Conservation (phyloP, 2,329 filamentous ascomycete species). For the Ploettnerulaceae sp. region DNA sequence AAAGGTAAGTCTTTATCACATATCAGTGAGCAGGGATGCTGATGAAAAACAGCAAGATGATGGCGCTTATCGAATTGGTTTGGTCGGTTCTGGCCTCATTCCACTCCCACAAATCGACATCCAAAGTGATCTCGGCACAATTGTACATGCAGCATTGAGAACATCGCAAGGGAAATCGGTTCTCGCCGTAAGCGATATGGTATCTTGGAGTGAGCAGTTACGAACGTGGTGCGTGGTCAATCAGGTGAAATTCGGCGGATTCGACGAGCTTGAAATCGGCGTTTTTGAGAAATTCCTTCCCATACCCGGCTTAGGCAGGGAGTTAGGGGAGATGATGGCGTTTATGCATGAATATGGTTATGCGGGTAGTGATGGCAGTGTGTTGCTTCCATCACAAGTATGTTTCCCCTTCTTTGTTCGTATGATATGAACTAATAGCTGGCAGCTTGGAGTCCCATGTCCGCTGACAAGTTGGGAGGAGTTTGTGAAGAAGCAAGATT, state of each 20-base stretch:
- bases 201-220: conserved; percentile 19
- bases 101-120: conserved; percentile 18
- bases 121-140: conserved; percentile 12
- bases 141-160: conserved; percentile 29
- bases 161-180: conserved; percentile 24
- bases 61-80: conserved; percentile 25
- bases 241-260: conserved; percentile 13
- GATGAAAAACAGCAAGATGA: conserved; percentile 14
- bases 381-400: too few relatives aligned
- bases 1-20: conserved; percentile 18
- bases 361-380: conserved; percentile 32
- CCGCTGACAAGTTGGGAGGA: conserved; percentile 19
- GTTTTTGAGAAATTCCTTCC: conserved; percentile 28
- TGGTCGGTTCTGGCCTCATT: conserved; percentile 24
- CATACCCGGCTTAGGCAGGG: conserved; percentile 24
- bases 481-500: conserved; percentile 24
- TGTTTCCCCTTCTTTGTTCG: too few relatives aligned
- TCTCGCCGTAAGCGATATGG: conserved; percentile 12
- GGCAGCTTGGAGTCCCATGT: conserved; percentile 19
- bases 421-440: conserved; percentile 9
- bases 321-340: conserved; percentile 35
- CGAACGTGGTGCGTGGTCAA: conserved; percentile 19
- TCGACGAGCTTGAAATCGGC: conserved; percentile 18
- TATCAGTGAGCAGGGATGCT: background rate
- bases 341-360: conserved; percentile 33